Base-by-base conservation (phyloP, 2,329 filamentous ascomycete genomes). In the Xylariales sp. region DNA sequence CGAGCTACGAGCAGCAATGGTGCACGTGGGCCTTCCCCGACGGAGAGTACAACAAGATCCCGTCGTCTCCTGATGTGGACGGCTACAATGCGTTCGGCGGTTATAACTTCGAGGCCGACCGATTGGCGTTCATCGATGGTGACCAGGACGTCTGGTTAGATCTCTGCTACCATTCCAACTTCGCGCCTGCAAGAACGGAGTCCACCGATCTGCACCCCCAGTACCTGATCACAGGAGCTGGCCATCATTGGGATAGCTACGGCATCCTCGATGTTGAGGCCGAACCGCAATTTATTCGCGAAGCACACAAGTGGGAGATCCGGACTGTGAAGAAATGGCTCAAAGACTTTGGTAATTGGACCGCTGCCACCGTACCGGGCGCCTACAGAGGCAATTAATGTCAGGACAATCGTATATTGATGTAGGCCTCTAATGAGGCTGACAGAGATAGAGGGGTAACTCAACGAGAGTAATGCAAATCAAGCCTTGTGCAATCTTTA, bases 1-100 rank as follows among this genome's bases (percentile, higher is more conserved):
- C 62, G 7, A 58, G 64, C 29, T 76, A 76, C 53, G 75, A 71
- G 27, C 73, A 74, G 47, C 68, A 75, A 53, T 76, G 73, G 71
- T 76, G 73, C 48, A 64, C 51, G n/a, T 73, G 72, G 71, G 70
- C 73, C 1, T 77, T 76, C 47, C 67, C 71, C 1, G 45, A 60
- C 1, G 72, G 73, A 1, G 39, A 61, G 19, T 62, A 67, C 55
- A 73, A 71, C 47, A 48, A 51, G 21, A 65, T 75, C 16, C 69
- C 71, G 0, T 28, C 60, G 1, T 62, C 57, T 0, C 72, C 72
- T 0, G 60, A 73, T 39, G 47, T 71, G 3, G 51, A 54, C 3
- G 50, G 53, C 7, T 69, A 67, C 54, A 70, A 71, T 43, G 56
- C 56, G 29, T 76, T 72, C 46, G 73, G 73, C 4, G 68, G 64